A percentile compares a stretch with the other conserved stretches of the same genome.
Evolutionary conservation across 2,329 filamentous ascomycete species (phyloP).

Genomic region (Neofusicoccum sp.): DNA sequence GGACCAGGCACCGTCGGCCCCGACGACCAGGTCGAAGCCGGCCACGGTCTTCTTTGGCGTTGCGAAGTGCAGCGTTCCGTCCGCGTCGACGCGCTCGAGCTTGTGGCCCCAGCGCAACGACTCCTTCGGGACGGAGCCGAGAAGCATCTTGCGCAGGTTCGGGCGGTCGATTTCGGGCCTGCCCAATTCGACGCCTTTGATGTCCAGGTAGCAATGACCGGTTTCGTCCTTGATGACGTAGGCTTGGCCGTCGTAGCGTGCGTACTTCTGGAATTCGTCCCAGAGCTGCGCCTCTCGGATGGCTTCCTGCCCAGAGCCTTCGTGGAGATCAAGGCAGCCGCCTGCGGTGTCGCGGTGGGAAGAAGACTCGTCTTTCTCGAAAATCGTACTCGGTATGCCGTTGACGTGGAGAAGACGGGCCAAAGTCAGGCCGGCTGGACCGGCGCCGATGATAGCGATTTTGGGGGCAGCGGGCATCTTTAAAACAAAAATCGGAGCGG

Average conservation of each 20-base stretch:
- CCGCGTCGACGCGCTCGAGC: background rate
- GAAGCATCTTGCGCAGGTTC: conserved; percentile 45
- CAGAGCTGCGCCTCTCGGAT: conserved; percentile 52
- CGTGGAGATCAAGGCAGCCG: conserved; percentile 56
- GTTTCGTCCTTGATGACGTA: conserved; percentile 45
- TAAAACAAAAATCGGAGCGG: too few relatives aligned
- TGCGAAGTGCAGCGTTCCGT: background rate
- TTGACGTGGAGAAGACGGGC: conserved; percentile 52
- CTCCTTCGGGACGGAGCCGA: conserved; percentile 45
- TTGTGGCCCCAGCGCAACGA: conserved; percentile 46
- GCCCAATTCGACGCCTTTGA: conserved; percentile 26
- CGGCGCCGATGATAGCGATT: conserved; percentile 41
- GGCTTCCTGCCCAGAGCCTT: conserved; percentile 50
- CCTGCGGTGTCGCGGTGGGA: conserved; percentile 48
- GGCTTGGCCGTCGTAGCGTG: conserved; percentile 54
- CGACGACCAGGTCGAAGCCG: conserved; percentile 48
- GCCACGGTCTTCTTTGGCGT: background rate
- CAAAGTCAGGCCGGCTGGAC: conserved; percentile 49
- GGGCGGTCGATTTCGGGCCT: conserved; percentile 56
- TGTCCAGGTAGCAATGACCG: conserved; percentile 28
- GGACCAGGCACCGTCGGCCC: conserved; percentile 50
- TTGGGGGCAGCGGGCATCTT: too few relatives aligned
- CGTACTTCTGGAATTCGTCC: conserved; percentile 49
- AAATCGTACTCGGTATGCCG: conserved; percentile 49
- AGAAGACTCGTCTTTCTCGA: conserved; percentile 43